phyloP scores from a whole-genome alignment of 2,329 filamentous ascomycete genomes.

The Pseudocercospora cruenta region DNA sequence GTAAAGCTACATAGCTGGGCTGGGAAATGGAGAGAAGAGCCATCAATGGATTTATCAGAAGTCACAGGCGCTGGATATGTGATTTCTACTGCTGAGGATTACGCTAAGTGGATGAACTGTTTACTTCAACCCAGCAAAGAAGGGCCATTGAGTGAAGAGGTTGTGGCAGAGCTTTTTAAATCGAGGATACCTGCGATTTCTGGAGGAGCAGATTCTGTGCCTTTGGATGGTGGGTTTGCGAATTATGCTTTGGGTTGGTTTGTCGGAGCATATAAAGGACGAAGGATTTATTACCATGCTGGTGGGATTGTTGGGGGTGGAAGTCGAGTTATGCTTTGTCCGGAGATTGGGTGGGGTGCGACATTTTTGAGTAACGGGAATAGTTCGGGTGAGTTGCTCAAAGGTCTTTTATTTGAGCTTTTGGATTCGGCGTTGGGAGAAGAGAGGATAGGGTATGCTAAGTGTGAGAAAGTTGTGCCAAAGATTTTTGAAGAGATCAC shows the following conservation, averaged over 20 bases:
- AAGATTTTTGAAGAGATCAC: not conserved
- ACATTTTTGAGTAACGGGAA: not conserved
- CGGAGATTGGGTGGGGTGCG: not conserved
- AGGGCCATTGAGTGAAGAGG: not conserved
- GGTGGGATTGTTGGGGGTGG: not conserved
- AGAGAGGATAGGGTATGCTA: not conserved
- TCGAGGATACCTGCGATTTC: not conserved
- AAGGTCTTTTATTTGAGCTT: constrained; percentile 2
- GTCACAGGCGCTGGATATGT: not conserved
- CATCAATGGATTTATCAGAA: not conserved
- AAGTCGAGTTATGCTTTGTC: not conserved
- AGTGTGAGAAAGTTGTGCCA: not conserved
- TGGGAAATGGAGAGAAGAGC: not conserved
- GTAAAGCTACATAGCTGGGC: not conserved
- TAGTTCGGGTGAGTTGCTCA: not conserved
- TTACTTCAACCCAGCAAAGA: not conserved
- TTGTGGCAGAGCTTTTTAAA: not conserved
- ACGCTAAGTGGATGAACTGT: not conserved
- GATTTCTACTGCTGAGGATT: not conserved
- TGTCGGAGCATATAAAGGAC: not conserved
- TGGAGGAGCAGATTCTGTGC: not conserved
- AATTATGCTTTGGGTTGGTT: not conserved
- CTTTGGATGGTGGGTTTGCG: not conserved
- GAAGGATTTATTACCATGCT: not conserved
- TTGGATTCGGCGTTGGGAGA: not conserved